phyloP scores from a whole-genome alignment of 345 rosid species.

The Lumnitzera racemosa region DNA sequence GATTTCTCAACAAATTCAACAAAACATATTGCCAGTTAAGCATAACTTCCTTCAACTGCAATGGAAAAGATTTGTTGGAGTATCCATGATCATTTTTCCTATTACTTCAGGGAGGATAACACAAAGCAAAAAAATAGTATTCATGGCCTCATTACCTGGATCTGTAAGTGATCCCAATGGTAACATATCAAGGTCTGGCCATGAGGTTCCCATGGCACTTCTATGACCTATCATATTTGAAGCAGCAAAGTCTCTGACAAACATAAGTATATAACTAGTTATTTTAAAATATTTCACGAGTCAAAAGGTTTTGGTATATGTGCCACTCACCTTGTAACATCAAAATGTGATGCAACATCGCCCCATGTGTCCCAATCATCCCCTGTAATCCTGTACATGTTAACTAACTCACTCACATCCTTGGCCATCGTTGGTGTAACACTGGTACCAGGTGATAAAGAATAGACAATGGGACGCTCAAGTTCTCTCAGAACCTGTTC shows the following conservation, averaged over 20 bases:
- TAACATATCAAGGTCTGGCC: constrained; percentile 94
- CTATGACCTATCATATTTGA: constrained; percentile 56
- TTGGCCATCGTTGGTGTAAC: constrained; percentile 76
- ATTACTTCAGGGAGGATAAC: not conserved
- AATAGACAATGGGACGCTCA: constrained; percentile 67
- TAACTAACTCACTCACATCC: constrained; percentile 52
- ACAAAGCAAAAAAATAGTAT: constrained; percentile 4
- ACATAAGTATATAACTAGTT: constrained; percentile 7
- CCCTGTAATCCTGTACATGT: constrained; percentile 85
- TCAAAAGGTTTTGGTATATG: not conserved
- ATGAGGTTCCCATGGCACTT: constrained; percentile 68
- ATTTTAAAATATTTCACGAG: constrained; percentile 1
- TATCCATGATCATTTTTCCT: too few species aligned
- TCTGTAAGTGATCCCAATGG: constrained; percentile 92
- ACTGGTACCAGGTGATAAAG: constrained; percentile 87
- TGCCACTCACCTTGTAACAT: constrained; percentile 50
- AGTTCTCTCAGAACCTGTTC: constrained; percentile 63
- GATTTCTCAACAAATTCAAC: too few species aligned
- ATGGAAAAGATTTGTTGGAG: too few species aligned
- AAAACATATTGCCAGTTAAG: too few species aligned
- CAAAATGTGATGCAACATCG: constrained; percentile 74
- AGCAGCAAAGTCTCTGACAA: constrained; percentile 56
- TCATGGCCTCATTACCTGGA: constrained; percentile 38
- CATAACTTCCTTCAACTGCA: too few species aligned
- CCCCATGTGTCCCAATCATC: constrained; percentile 97